Conservation (phyloP, 768 basidiomycete species). For the Russula foetens region DNA sequence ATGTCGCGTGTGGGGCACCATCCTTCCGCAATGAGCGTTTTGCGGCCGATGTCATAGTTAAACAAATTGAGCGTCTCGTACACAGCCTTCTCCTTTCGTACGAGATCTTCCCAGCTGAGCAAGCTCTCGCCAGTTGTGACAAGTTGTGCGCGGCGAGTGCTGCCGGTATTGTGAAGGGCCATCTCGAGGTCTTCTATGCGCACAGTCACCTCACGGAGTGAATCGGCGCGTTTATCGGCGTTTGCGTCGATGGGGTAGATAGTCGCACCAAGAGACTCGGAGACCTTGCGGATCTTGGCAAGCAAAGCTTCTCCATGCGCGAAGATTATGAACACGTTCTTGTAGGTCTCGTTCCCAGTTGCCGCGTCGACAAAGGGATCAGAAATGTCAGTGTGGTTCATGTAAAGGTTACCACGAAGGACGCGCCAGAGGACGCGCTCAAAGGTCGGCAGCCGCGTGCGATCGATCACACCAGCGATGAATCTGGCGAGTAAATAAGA, state of each 20-base stretch:
- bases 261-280: slow-evolving; percentile 98
- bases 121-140: slow-evolving; percentile 78
- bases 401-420: slow-evolving; percentile 94
- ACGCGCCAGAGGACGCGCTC: slow-evolving; percentile 98
- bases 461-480: slow-evolving; percentile 94
- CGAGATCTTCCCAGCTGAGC: slow-evolving; percentile 88
- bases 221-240: slow-evolving; percentile 83
- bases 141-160: slow-evolving; percentile 76
- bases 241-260: slow-evolving; percentile 95
- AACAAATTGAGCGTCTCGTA: slow-evolving; percentile 94
- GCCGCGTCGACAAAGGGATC: slow-evolving; percentile 88
- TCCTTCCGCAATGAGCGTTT: slow-evolving; percentile 94
- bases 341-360: slow-evolving; percentile 77
- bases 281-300: slow-evolving; percentile 94
- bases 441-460: slow-evolving; percentile 83
- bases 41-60: slow-evolving; percentile 88
- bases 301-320: slow-evolving; percentile 91
- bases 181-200: slow-evolving; percentile 89
- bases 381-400: slow-evolving; percentile 95
- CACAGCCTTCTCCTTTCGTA: slow-evolving; percentile 91
- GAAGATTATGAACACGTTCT: slow-evolving; percentile 99
- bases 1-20: slow-evolving; percentile 97
- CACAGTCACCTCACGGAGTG: slow-evolving; percentile 78
- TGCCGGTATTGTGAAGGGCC: slow-evolving; percentile 82
- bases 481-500: slow-evolving; percentile 45